A percentile compares a stretch with the other conserved stretches of the same genome.
phyloP scores from a whole-genome alignment of 169 alveolate species.

The Plasmodium chabaudi region DNA sequence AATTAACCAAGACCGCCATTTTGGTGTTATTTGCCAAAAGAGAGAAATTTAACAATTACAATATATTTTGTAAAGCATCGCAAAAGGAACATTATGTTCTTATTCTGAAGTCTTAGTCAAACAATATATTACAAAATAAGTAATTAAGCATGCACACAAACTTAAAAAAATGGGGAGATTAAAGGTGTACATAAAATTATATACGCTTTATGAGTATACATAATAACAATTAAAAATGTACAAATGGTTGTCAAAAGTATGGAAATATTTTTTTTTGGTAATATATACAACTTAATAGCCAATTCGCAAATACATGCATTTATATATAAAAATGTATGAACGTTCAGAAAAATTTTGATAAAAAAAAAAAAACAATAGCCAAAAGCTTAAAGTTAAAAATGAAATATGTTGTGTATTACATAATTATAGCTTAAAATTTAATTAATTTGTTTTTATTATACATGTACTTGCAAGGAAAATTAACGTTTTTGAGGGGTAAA shows the following conservation, averaged over 20 bases:
- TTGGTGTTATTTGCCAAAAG: too few relatives aligned
- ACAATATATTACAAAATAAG: not conserved
- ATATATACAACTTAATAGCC: not conserved
- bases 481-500: conserved; percentile 33
- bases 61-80: not conserved
- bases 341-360: conserved; percentile 16
- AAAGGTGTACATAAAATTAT: not conserved
- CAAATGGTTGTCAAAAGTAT: not conserved
- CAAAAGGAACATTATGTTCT: not conserved
- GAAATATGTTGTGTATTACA: conserved; percentile 17
- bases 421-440: conserved; percentile 25
- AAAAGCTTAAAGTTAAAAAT: conserved; percentile 2
- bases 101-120: not conserved
- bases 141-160: not conserved
- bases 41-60: not conserved
- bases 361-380: conserved; percentile 40
- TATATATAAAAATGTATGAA: conserved; percentile 26
- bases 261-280: not conserved
- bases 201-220: not conserved
- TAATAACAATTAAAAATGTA: too few relatives aligned
- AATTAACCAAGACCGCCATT: too few relatives aligned
- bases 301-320: conserved; percentile 59
- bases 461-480: conserved; percentile 12
- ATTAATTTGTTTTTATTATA: conserved; percentile 28
- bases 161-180: not conserved